Evolutionary conservation across 2,329 filamentous ascomycete species (phyloP).

Genomic region (Cladosporium phlei): DNA sequence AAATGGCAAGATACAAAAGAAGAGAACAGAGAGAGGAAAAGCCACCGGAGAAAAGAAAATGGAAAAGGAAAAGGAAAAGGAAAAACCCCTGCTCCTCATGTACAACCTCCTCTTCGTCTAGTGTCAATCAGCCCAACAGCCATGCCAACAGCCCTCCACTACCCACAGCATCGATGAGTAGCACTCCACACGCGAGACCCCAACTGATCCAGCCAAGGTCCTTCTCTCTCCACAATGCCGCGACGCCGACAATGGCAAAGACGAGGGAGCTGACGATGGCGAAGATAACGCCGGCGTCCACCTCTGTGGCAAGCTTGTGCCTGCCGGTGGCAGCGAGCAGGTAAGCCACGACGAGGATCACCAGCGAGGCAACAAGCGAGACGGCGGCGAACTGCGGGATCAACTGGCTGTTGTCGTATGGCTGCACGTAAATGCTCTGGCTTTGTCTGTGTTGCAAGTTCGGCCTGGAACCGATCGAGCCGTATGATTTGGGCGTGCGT

Average conservation of each 20-base stretch:
- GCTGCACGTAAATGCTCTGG: background rate
- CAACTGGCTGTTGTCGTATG: background rate
- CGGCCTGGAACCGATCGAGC: background rate
- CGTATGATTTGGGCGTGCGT: slow-evolving; percentile 4
- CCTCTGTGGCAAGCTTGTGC: slow-evolving; percentile 63
- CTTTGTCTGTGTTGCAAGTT: background rate
- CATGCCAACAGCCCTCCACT: slow-evolving; percentile 52
- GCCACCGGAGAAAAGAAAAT: too few species aligned
- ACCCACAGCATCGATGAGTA: slow-evolving; percentile 45
- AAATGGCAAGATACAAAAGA: background rate
- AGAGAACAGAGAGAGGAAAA: background rate
- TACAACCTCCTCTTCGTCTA: too few species aligned
- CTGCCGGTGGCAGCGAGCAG: slow-evolving; percentile 64
- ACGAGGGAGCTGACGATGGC: slow-evolving; percentile 64
- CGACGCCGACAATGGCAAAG: slow-evolving; percentile 58
- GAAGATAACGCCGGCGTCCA: slow-evolving; percentile 67
- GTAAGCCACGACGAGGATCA: slow-evolving; percentile 60
- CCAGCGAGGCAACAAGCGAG: slow-evolving; percentile 54
- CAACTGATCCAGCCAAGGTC: slow-evolving; percentile 42
- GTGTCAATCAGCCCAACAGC: slow-evolving; percentile 38
- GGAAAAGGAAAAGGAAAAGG: too few species aligned
- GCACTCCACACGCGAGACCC: slow-evolving; percentile 41
- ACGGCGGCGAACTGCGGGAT: slow-evolving; percentile 40
- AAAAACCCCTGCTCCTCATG: background rate
- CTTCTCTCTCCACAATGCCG: slow-evolving; percentile 52